Base-by-base conservation (phyloP, 257 asterid genomes). In the Fraxinus pennsylvanica region DNA sequence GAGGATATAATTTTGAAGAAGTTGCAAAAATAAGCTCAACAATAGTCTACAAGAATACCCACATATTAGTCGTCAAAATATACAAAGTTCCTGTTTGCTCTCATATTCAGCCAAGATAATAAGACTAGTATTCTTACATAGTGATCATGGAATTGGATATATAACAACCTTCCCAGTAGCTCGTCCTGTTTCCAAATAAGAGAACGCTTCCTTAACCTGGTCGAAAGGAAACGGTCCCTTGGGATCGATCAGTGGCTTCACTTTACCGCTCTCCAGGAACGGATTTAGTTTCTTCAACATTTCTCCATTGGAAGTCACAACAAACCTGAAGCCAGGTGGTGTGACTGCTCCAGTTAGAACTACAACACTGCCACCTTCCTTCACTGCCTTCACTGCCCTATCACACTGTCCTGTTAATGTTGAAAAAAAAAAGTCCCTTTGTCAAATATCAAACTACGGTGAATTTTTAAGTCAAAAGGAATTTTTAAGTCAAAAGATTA, bases 91-190 rank as follows among this genome's bases (percentile, higher is more conserved):
- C 65, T 69, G 13, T 10, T 73, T 39, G 1, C 21, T 38, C 87
- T 78, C 80, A 59, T 54, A 32, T 63, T 74, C 63, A 82, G 39
- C 78, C n/a, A 50, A 81, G 33, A n/a, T 29, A 21, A 45, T 29
- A 17, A 45, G 13, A 33, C 35, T 73, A 45, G 1, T 39, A 29
- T 25, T 17, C 6, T 39, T 21, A n/a, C 9, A 14, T 30, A 59
- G 10, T 73, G 29, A 32, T 92, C 90, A 93, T 81, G 96, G 96
- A 80, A 95, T 87, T 5, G 99, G 99, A 78, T 84, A 74, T 63
- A 94, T 80, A 63, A 92, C 96, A 71, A 94, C 96, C 73, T 94
- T 94, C 1, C 99, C 97, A 9, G 91, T 81, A 45, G 97, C 96
- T 15, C 91, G 88, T 22, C 84, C 85, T 15, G 97, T 88, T 79